Conservation (phyloP, 2,329 filamentous ascomycete genomes). For the Microsporum ferrugineum region DNA sequence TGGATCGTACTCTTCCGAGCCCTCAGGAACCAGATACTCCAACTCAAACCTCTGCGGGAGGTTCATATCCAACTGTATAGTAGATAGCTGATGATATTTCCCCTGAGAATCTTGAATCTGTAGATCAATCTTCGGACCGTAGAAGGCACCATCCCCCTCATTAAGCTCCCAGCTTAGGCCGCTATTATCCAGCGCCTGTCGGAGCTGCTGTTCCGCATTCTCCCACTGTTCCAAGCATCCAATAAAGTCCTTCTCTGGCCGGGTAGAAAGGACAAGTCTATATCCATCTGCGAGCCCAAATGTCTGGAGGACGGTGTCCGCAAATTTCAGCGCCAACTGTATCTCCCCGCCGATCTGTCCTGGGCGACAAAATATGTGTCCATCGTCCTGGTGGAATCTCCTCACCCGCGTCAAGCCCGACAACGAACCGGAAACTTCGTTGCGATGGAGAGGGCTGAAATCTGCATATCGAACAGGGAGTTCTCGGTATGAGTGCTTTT, state of each 20-base stretch:
- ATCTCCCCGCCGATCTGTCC: slow-evolving; percentile 67
- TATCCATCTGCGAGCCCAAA: slow-evolving; percentile 58
- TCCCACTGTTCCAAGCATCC: slow-evolving; percentile 61
- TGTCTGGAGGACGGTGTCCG: slow-evolving; percentile 58
- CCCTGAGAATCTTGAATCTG: slow-evolving; percentile 67
- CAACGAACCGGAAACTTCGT: slow-evolving; percentile 71
- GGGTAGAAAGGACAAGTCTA: slow-evolving; percentile 64
- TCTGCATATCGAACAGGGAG: slow-evolving; percentile 76
- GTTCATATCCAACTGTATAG: slow-evolving; percentile 83
- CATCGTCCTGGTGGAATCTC: slow-evolving; percentile 82
- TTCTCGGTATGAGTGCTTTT: slow-evolving; percentile 64
- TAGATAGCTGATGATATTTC: slow-evolving; percentile 81
- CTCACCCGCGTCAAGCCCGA: slow-evolving; percentile 74
- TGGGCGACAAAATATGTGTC: slow-evolving; percentile 78
- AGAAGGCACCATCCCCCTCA: slow-evolving; percentile 76
- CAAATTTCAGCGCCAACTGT: slow-evolving; percentile 59
- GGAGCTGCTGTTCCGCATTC: slow-evolving; percentile 55
- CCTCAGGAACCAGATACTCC: slow-evolving; percentile 50
- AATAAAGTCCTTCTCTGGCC: slow-evolving; percentile 65
- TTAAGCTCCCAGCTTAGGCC: slow-evolving; percentile 63
- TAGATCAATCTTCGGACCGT: slow-evolving; percentile 85
- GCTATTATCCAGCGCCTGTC: slow-evolving; percentile 49
- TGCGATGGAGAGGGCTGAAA: slow-evolving; percentile 76
- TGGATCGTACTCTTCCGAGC: slow-evolving; percentile 31
- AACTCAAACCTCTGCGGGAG: slow-evolving; percentile 71